Evolutionary conservation across 768 basidiomycete species (phyloP).

Genomic region (Macrolepiota albuminosa): DNA sequence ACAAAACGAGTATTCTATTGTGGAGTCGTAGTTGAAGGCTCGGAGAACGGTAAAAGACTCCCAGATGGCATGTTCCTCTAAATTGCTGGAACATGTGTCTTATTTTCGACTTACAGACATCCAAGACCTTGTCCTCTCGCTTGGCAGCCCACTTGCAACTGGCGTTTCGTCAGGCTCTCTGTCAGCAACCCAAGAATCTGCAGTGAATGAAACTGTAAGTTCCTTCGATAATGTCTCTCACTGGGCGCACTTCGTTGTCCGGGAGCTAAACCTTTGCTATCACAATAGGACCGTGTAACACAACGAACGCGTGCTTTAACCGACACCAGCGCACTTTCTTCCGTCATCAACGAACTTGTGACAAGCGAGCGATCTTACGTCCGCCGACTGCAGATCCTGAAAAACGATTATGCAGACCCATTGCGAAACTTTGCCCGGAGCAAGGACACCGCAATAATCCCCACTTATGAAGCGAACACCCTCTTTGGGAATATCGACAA

Average conservation of each 20-base stretch:
- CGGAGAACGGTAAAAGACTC: slow-evolving; percentile 63
- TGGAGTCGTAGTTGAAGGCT: slow-evolving; percentile 85
- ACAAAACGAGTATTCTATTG: slow-evolving; percentile 87
- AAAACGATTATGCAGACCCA: slow-evolving; percentile 87
- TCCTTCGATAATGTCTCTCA: background rate
- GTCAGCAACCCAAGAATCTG: slow-evolving; percentile 35
- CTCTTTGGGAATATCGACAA: slow-evolving; percentile 94
- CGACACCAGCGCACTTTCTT: slow-evolving; percentile 59
- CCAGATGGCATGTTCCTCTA: slow-evolving; percentile 48
- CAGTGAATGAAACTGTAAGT: slow-evolving; percentile 41
- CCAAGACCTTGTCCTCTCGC: slow-evolving; percentile 71
- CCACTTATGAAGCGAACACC: slow-evolving; percentile 86
- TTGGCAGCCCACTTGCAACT: slow-evolving; percentile 62
- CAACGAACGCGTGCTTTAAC: slow-evolving; percentile 59
- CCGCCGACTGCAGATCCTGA: slow-evolving; percentile 74
- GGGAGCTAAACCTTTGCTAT: slow-evolving; percentile 6
- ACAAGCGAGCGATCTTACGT: slow-evolving; percentile 89
- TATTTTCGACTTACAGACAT: slow-evolving; percentile 46
- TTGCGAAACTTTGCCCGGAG: slow-evolving; percentile 79
- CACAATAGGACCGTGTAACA: slow-evolving; percentile 30
- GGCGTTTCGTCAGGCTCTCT: slow-evolving; percentile 45
- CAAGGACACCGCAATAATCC: slow-evolving; percentile 84
- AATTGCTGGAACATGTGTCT: slow-evolving; percentile 7
- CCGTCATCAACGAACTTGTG: slow-evolving; percentile 82
- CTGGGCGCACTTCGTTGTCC: background rate